Conservation (phyloP, 352 stramenopile genomes). For the Phytophthora litchii region DNA sequence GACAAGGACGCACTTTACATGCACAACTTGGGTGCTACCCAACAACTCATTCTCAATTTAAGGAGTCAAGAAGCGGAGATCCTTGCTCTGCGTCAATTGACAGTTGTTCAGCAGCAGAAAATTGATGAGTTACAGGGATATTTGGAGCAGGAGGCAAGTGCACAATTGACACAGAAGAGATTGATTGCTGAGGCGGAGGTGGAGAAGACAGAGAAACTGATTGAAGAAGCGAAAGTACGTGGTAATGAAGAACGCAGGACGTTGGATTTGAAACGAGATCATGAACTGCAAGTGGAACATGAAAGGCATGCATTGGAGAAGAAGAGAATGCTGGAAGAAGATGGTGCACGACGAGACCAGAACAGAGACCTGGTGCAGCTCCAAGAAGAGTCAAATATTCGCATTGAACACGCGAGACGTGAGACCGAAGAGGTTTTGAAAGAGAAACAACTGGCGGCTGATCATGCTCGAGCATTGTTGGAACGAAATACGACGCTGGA, state of each 20-base stretch:
- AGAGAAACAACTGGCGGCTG: constrained; percentile 53
- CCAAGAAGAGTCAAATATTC: constrained; percentile 64
- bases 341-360: constrained; percentile 45
- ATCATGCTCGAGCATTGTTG: constrained; percentile 52
- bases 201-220: constrained; percentile 34
- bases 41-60: constrained; percentile 75
- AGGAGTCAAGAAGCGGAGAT: constrained; percentile 39
- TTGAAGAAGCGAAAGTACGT: constrained; percentile 47
- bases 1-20: constrained; percentile 93
- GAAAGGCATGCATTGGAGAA: constrained; percentile 57
- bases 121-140: constrained; percentile 54
- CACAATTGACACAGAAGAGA: constrained; percentile 64
- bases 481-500: constrained; percentile 69
- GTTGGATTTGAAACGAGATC: constrained; percentile 44
- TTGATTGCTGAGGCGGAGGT: constrained; percentile 59
- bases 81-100: constrained; percentile 22
- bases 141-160: constrained; percentile 68
- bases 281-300: constrained; percentile 57
- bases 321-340: constrained; percentile 52
- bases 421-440: constrained; percentile 71
- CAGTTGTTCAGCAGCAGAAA: constrained; percentile 39
- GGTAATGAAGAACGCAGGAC: constrained; percentile 64
- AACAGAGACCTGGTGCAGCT: constrained; percentile 66
- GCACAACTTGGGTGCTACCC: constrained; percentile 90
- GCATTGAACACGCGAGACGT: constrained; percentile 56